Conservation (phyloP, 768 basidiomycete species). For the Candolleomyces efflorescens region DNA sequence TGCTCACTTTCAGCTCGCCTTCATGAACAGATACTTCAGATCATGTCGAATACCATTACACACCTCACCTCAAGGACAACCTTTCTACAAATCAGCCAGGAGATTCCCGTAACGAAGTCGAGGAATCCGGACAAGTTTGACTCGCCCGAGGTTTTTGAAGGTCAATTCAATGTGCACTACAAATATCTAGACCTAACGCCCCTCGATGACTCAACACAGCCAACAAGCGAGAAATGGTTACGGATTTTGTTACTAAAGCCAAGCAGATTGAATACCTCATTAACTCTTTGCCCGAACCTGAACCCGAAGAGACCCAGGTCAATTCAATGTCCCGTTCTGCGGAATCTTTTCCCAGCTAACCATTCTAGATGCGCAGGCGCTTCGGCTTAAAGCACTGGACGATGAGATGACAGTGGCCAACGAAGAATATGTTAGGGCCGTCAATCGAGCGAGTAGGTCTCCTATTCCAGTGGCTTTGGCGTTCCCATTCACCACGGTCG, state of each 20-base stretch:
- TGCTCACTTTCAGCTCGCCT: background rate
- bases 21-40: slow-evolving; percentile 63
- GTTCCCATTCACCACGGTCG: background rate
- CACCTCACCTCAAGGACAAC: slow-evolving; percentile 76
- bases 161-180: slow-evolving; percentile 29
- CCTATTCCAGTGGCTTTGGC: background rate
- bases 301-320: slow-evolving; percentile 75
- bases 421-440: slow-evolving; percentile 67
- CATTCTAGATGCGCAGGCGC: slow-evolving; percentile 41
- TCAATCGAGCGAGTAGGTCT: slow-evolving; percentile 71
- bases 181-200: background rate
- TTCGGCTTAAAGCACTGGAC: slow-evolving; percentile 63
- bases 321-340: background rate
- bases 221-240: slow-evolving; percentile 80
- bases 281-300: slow-evolving; percentile 71
- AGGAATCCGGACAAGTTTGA: slow-evolving; percentile 71
- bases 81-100: slow-evolving; percentile 72
- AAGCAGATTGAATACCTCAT: slow-evolving; percentile 89
- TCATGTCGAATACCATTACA: slow-evolving; percentile 79
- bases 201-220: slow-evolving; percentile 39
- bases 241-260: slow-evolving; percentile 79
- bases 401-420: slow-evolving; percentile 70
- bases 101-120: slow-evolving; percentile 82
- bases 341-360: background rate
- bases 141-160: slow-evolving; percentile 69